Conservation (phyloP, 805 yeast species). For the Priceomyces melissophilus region DNA sequence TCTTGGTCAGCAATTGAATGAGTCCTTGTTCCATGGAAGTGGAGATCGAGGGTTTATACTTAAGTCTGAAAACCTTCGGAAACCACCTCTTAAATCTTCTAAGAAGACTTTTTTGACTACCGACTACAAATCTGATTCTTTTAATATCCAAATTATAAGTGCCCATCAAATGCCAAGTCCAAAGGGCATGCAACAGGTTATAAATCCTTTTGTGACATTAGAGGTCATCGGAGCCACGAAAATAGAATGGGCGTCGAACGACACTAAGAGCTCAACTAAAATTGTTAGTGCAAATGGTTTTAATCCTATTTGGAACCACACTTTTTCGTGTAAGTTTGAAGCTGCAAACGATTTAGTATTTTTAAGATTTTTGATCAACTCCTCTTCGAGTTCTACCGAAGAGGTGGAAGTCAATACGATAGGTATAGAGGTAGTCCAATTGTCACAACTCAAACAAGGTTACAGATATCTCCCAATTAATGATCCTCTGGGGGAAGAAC, state of each 20-base stretch:
- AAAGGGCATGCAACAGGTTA: constrained; percentile 40
- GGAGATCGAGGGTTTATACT: constrained; percentile 70
- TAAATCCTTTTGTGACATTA: constrained; percentile 61
- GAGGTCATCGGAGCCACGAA: constrained; percentile 52
- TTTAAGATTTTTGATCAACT: constrained; percentile 49
- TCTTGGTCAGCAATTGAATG: constrained; percentile 81
- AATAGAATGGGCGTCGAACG: constrained; percentile 20
- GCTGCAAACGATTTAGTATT: constrained; percentile 49
- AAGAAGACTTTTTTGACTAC: constrained; percentile 4
- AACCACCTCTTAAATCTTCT: constrained; percentile 25
- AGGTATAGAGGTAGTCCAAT: constrained; percentile 61
- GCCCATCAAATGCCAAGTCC: constrained; percentile 85
- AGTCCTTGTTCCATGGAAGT: constrained; percentile 68
- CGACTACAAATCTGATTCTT: constrained; percentile 9
- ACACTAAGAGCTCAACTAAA: constrained; percentile 16
- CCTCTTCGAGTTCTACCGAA: constrained; percentile 21
- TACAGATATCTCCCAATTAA: constrained; percentile 77
- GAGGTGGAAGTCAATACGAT: constrained; percentile 27
- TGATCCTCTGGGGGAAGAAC: constrained; percentile 78
- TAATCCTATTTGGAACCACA: constrained; percentile 78
- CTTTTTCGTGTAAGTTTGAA: constrained; percentile 41
- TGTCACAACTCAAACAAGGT: constrained; percentile 68
- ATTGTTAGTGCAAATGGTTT: constrained; percentile 69
- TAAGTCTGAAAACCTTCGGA: constrained; percentile 57
- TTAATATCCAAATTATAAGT: constrained; percentile 52